A percentile compares a stretch with the other conserved stretches of the same genome.
Conservation (phyloP, 2,329 filamentous ascomycete species). For the Escovopsis sp. region DNA sequence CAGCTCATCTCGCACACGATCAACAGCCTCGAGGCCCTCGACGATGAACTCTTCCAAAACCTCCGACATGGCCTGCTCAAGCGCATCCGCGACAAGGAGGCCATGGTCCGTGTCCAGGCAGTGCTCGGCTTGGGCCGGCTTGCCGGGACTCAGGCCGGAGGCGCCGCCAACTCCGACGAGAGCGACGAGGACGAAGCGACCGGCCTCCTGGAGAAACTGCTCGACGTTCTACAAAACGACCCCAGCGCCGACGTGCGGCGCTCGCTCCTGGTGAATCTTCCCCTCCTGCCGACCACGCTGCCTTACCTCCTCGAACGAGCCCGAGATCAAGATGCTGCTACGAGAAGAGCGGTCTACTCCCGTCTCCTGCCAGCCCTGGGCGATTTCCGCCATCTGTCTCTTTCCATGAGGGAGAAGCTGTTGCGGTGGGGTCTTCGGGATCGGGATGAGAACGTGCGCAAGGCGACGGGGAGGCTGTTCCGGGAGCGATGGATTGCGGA, state of each 20-base stretch:
- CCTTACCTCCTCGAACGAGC: constrained; percentile 83
- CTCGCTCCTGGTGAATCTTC: constrained; percentile 79
- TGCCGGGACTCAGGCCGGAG: constrained; percentile 62
- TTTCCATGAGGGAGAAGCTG: constrained; percentile 90
- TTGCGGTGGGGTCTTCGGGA: constrained; percentile 89
- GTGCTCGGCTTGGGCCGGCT: constrained; percentile 79
- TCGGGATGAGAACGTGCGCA: constrained; percentile 84
- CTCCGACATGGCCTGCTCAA: constrained; percentile 67
- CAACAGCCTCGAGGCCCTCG: constrained; percentile 82
- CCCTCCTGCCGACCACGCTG: constrained; percentile 66
- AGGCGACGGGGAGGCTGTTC: constrained; percentile 81
- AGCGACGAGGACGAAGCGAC: constrained; percentile 48
- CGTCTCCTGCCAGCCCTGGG: constrained; percentile 75
- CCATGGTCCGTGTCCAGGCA: constrained; percentile 81
- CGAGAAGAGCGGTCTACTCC: constrained; percentile 74
- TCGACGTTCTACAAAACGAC: constrained; percentile 85
- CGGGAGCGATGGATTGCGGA: constrained; percentile 96
- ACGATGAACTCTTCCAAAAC: constrained; percentile 78
- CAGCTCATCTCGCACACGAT: constrained; percentile 85
- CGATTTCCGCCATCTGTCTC: constrained; percentile 84
- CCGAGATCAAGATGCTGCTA: constrained; percentile 73
- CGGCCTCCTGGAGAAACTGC: constrained; percentile 65
- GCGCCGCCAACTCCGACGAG: constrained; percentile 53
- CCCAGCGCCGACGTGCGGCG: constrained; percentile 85
- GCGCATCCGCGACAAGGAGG: constrained; percentile 84